Evolutionary conservation across 768 basidiomycete genomes (phyloP), one percentile per base, ranked within the genome.

Genomic region (Naganishia kalamii): DNA sequence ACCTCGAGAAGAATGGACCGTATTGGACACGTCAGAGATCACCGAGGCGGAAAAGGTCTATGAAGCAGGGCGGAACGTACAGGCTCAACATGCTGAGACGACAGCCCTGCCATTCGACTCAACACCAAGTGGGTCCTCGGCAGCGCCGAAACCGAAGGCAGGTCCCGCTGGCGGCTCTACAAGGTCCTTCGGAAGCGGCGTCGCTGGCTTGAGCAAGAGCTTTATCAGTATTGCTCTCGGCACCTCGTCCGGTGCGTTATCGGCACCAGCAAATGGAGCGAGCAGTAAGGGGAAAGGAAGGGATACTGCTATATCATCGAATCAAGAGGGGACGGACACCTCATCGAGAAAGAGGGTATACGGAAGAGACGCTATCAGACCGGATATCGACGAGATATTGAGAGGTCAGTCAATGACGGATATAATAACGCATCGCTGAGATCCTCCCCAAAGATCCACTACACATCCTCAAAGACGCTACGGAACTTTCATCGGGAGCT

Each of bases 311-410:
- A 21, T 37, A 27, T 27, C 12, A 33, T 5, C n/a, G 23, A 23
- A 7, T 15, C 48, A 37, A 21, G 25, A 40, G 40, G 43, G 40
- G 32, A n/a, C n/a, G 25, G 46, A 32, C n/a, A 21, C 30, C 13
- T 29, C 27, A 12, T 25, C 41, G 33, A 64, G 25, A 50, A 64
- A 37, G 40, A 41, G 23, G 51, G 48, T 32, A 40, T 61, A 44
- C 17, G 75, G 75, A 1, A 72, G 86, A 82, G 78, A 75, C 80
- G 82, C 80, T 30, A 79, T 93, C 61, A 85, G 86, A 68, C 78
- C 81, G 15, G 87, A 93, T 72, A 84, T 85, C 2, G 84, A 87
- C 25, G 86, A 88, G 63, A 85, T 94, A 63, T 84, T 91, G 60
- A 83, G 83, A 71, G 91, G 91, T 92, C 80, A 70, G 77, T 74